phyloP scores from a whole-genome alignment of 2,329 filamentous ascomycete genomes.

The Ophiocordyceps camponoti-leonardi region DNA sequence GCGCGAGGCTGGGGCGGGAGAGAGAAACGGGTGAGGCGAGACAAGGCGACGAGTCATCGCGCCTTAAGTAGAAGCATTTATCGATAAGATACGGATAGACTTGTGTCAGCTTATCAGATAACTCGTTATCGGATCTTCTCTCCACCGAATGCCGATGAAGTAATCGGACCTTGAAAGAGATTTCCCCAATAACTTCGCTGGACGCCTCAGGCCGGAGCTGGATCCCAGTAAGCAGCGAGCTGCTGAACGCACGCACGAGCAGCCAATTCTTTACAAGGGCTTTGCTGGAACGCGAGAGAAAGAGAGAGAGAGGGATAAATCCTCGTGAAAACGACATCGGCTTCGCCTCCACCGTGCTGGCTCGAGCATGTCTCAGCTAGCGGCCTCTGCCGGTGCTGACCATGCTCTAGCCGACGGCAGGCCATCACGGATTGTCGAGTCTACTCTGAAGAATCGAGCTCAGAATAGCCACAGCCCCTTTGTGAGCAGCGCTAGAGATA shows the following conservation, averaged over 20 bases:
- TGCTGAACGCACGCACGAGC: not conserved
- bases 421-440: not conserved
- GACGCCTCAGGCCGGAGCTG: not conserved
- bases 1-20: not conserved
- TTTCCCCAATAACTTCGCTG: not conserved
- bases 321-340: not conserved
- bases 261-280: not conserved
- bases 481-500: constrained; percentile 58
- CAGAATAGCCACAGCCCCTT: constrained; percentile 29
- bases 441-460: constrained; percentile 18
- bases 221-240: not conserved
- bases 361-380: not conserved
- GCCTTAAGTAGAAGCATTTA: not conserved
- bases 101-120: not conserved
- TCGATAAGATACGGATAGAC: not conserved
- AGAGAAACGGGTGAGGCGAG: not conserved
- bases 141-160: not conserved
- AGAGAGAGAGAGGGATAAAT: not conserved
- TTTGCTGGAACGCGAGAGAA: not conserved
- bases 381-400: not conserved
- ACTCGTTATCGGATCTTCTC: not conserved
- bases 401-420: not conserved
- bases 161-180: not conserved
- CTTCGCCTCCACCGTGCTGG: not conserved
- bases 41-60: not conserved